Evolutionary conservation across 805 yeast species (phyloP), one percentile per base, ranked within the genome.

Genomic region (Starmera dryadoides): DNA sequence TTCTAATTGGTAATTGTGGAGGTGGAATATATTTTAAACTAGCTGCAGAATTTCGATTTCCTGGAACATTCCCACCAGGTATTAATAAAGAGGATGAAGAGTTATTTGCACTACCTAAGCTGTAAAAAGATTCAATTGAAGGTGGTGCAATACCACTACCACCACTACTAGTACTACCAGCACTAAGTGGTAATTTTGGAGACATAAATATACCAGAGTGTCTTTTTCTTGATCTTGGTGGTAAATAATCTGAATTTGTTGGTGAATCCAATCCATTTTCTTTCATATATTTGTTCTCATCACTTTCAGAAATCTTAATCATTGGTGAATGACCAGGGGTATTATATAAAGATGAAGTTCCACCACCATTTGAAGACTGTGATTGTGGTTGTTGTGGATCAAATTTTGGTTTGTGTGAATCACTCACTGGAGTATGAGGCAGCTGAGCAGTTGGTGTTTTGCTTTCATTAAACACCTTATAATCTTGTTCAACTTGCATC

Each of bases 51-150:
- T 48, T 46, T 20, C 60, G 40, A 39, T 54, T 55, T 1, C 59
- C 58, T 6, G 60, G 48, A 2, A 47, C 42, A 30, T 55, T 55
- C 3, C 59, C 58, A 14, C 59, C 57, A 9, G 59, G 55, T 16
- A 49, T 45, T 15, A 42, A 33, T 15, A 17, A 30, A 4, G 32
- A 30, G 15, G 32, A 30, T 30, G 32, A 30, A 4, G 17, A 15
- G 15, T 29, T 15, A 15, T 31, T 31, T 17, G n/a, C 16, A 14
- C 23, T 20, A 14, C 17, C 23, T 7, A 11, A 6, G 20, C 10
- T 31, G 23, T 31, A 18, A 5, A 31, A 18, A 4, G 23, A 18
- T 11, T 31, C 34, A 9, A 14, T 6, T 20, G 22, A 9, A 10
- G 23, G 6, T 31, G 15, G 23, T n/a, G n/a, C n/a, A n/a, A n/a